Conservation (phyloP, 805 yeast genomes). For the Komagataella pseudopastoris region DNA sequence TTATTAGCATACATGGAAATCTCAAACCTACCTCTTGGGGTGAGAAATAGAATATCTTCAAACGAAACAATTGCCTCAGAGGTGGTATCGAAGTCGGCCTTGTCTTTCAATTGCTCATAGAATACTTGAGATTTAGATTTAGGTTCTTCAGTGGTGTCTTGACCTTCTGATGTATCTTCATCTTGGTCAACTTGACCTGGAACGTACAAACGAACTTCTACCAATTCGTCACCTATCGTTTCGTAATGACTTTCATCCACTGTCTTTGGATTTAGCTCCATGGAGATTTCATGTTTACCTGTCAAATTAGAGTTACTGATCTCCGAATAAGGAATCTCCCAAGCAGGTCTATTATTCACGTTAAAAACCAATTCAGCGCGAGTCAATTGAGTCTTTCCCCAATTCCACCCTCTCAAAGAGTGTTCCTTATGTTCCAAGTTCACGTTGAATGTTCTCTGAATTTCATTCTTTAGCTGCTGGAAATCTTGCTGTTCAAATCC, state of each 20-base stretch:
- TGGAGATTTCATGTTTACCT: conserved; percentile 86
- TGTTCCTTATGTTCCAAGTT: conserved; percentile 79
- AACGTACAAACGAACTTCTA: conserved; percentile 84
- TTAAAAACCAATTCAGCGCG: conserved; percentile 82
- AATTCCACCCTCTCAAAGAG: conserved; percentile 95
- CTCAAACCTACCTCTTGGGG: conserved; percentile 98
- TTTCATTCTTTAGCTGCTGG: conserved; percentile 65
- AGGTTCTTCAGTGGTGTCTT: conserved; percentile 25
- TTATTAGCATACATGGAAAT: conserved; percentile 84
- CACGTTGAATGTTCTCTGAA: conserved; percentile 62
- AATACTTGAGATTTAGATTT: conserved; percentile 72
- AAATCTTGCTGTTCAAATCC: conserved; percentile 86
- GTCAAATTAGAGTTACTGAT: conserved; percentile 81
- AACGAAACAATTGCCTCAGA: conserved; percentile 90
- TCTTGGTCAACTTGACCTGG: conserved; percentile 60
- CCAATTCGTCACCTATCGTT: conserved; percentile 85
- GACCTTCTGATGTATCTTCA: conserved; percentile 14
- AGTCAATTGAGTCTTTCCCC: conserved; percentile 93
- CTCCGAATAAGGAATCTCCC: conserved; percentile 76
- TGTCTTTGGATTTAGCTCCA: conserved; percentile 48
- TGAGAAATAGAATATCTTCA: conserved; percentile 79
- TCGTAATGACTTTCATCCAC: conserved; percentile 27
- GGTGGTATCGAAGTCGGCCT: conserved; percentile 88
- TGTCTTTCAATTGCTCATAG: conserved; percentile 83
- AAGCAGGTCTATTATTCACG: conserved; percentile 77